These are phyloP conservation scores for Colletotrichum echinochloae DNA, from an alignment of 2,329 filamentous ascomycete genomes.

Conservation along the genomic window DNA sequence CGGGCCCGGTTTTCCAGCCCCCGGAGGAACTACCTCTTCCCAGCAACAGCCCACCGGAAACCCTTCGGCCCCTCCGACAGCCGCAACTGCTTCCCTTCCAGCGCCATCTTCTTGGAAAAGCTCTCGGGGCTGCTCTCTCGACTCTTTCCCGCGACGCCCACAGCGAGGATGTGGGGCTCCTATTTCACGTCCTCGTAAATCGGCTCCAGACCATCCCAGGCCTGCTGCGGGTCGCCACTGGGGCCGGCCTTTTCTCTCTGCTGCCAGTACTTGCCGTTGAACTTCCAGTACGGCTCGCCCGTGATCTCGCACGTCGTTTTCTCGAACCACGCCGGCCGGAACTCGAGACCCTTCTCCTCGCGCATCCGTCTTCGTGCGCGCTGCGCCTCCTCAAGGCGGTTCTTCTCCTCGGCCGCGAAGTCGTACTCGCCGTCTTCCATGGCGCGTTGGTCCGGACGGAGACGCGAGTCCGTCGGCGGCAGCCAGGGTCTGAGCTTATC, in stretches of 20 bases:
- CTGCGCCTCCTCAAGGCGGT: slow-evolving; percentile 92
- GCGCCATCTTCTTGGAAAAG: background rate
- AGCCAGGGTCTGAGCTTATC: slow-evolving; percentile 82
- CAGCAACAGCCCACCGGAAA: slow-evolving; percentile 15
- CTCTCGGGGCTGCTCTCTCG: background rate
- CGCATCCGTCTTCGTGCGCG: slow-evolving; percentile 78
- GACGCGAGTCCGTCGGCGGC: slow-evolving; percentile 92
- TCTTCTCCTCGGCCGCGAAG: slow-evolving; percentile 92
- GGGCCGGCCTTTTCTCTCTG: slow-evolving; percentile 74
- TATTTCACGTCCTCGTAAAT: slow-evolving; percentile 67
- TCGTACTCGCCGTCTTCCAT: slow-evolving; percentile 99
- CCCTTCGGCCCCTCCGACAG: background rate
- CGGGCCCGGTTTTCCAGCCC: background rate
- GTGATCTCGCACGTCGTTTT: slow-evolving; percentile 80
- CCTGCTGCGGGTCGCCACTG: slow-evolving; percentile 62
- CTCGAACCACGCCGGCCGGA: slow-evolving; percentile 85
- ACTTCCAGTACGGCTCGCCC: slow-evolving; percentile 91
- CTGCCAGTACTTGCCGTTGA: slow-evolving; percentile 90
- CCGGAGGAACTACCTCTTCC: slow-evolving; percentile 5
- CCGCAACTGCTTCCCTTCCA: slow-evolving; percentile 3
- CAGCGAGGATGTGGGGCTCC: background rate
- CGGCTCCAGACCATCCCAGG: slow-evolving; percentile 81
- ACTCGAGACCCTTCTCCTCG: slow-evolving; percentile 84
- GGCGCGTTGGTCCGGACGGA: slow-evolving; percentile 92
- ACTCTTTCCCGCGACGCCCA: background rate